Conservation (phyloP, 495 filamentous ascomycete genomes). For the Aspergillus affinis region DNA sequence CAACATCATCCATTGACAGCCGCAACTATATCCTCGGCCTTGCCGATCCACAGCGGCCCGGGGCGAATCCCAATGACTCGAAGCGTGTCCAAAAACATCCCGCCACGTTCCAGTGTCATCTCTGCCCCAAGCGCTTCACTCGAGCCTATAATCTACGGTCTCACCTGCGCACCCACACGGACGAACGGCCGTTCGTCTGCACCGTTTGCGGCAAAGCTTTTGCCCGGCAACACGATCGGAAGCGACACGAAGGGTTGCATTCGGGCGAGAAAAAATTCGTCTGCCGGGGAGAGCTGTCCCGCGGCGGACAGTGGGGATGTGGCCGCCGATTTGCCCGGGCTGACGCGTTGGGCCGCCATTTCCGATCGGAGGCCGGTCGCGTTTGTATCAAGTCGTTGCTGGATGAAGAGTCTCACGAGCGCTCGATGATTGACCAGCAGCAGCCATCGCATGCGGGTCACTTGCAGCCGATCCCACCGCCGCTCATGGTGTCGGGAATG, state of each 20-base stretch:
- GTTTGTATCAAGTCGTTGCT: slow-evolving; percentile 95
- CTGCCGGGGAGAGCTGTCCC: slow-evolving; percentile 84
- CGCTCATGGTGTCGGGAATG: slow-evolving; percentile 43
- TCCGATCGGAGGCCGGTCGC: slow-evolving; percentile 90
- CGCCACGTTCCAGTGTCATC: slow-evolving; percentile 81
- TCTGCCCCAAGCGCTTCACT: slow-evolving; percentile 87
- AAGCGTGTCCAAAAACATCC: slow-evolving; percentile 94
- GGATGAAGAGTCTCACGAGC: slow-evolving; percentile 82
- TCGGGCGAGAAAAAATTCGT: slow-evolving; percentile 97
- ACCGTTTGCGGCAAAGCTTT: slow-evolving; percentile 96
- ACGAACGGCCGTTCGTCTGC: slow-evolving; percentile 92
- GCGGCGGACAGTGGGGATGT: slow-evolving; percentile 86
- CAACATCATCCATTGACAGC: slow-evolving; percentile 79
- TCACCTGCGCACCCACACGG: slow-evolving; percentile 89
- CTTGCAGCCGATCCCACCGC: slow-evolving; percentile 43
- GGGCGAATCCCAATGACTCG: slow-evolving; percentile 55
- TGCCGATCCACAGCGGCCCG: slow-evolving; percentile 81
- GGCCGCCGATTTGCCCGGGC: slow-evolving; percentile 91
- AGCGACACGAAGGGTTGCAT: slow-evolving; percentile 87
- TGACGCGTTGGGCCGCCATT: slow-evolving; percentile 94
- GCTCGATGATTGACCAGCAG: slow-evolving; percentile 64
- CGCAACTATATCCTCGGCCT: slow-evolving; percentile 92
- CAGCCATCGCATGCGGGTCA: slow-evolving; percentile 40
- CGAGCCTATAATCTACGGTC: slow-evolving; percentile 87
- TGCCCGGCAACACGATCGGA: slow-evolving; percentile 89